A percentile compares a stretch with the other conserved stretches of the same genome.
phyloP scores from a whole-genome alignment of 768 basidiomycete genomes.

The Mycena galopus region DNA sequence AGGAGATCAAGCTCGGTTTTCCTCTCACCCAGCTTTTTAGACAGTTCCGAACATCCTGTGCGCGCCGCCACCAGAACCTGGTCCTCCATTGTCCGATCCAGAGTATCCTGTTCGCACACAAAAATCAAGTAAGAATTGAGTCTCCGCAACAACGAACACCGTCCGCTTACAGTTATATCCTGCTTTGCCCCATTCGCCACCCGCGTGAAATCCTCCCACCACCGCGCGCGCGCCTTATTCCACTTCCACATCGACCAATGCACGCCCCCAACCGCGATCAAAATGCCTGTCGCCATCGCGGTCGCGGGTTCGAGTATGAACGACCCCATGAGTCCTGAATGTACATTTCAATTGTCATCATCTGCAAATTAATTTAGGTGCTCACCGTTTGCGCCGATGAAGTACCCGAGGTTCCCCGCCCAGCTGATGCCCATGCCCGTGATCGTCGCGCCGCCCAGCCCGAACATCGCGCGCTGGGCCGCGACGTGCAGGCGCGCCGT shows the following conservation, averaged over 20 bases:
- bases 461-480: conserved; percentile 69
- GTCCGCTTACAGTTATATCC: conserved; percentile 13
- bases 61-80: conserved; percentile 67
- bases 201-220: conserved; percentile 70
- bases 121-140: too few relatives aligned
- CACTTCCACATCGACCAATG: conserved; percentile 76
- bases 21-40: conserved; percentile 54
- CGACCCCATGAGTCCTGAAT: conserved; percentile 50
- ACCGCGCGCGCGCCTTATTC: conserved; percentile 75
- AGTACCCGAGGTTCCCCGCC: conserved; percentile 68
- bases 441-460: conserved; percentile 61
- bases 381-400: conserved; percentile 59
- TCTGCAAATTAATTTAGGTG: too few relatives aligned
- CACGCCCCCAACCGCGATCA: conserved; percentile 63
- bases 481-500: conserved; percentile 72
- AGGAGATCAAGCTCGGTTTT: conserved; percentile 61
- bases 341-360: too few relatives aligned
- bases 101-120: conserved; percentile 53
- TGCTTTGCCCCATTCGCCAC: conserved; percentile 15
- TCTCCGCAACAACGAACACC: conserved; percentile 5
- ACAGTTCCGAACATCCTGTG: conserved; percentile 61
- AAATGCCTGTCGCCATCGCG: conserved; percentile 69
- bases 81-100: conserved; percentile 62
- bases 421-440: conserved; percentile 69
- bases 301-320: conserved; percentile 67